phyloP scores from a whole-genome alignment of 2,329 filamentous ascomycete genomes.

The Coniosporium tulheliwenetii region DNA sequence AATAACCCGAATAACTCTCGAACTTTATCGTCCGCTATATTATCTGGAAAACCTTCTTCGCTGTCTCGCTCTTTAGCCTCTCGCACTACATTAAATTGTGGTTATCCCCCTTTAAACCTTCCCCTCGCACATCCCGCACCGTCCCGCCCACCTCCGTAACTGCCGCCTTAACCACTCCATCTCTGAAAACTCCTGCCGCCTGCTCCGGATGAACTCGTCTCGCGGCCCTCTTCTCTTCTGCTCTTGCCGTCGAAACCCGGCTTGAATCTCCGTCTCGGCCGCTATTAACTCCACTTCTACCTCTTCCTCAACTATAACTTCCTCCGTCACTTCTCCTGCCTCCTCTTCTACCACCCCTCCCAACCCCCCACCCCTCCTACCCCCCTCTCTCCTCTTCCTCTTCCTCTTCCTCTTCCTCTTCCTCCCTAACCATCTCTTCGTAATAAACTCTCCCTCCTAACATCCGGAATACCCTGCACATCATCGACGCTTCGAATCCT shows the following conservation, averaged over 20 bases:
- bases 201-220: background rate
- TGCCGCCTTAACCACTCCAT: background rate
- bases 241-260: background rate
- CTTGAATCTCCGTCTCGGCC: background rate
- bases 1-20: background rate
- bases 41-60: background rate
- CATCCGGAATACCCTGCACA: too few species aligned
- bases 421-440: too few species aligned
- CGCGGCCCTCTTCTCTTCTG: background rate
- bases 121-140: background rate
- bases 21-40: background rate
- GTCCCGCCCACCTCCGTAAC: background rate
- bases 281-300: background rate
- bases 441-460: too few species aligned
- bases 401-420: background rate
- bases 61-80: background rate
- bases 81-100: background rate
- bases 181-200: background rate
- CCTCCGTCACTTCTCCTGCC: background rate
- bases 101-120: background rate
- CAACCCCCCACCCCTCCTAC: background rate
- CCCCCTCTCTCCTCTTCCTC: background rate
- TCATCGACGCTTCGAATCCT: too few species aligned
- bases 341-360: background rate
- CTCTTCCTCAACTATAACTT: background rate